These are phyloP conservation scores for Mortierella hygrophila DNA, from an alignment of 192 early-diverging fungal genomes.

Conservation along the genomic window DNA sequence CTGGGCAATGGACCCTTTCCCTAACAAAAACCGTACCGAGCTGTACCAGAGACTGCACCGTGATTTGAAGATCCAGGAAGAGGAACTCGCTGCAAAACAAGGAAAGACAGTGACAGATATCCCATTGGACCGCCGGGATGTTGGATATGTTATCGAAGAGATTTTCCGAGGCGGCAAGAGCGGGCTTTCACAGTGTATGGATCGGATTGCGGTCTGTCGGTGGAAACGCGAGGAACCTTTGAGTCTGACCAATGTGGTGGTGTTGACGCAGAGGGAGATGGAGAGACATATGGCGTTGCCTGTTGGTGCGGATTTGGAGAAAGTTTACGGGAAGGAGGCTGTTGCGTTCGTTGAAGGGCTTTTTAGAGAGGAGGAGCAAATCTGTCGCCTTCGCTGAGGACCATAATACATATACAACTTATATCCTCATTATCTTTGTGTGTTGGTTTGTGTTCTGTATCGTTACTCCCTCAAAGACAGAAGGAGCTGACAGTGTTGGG, in stretches of 20 bases:
- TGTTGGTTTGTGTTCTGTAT: no score
- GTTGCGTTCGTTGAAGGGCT: constrained; percentile 62
- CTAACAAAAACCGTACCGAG: constrained; percentile 80
- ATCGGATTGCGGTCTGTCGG: constrained; percentile 77
- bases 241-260: constrained; percentile 79
- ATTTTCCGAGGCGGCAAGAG: constrained; percentile 88
- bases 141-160: constrained; percentile 91
- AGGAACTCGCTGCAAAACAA: background rate
- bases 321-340: constrained; percentile 67
- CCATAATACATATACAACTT: no score
- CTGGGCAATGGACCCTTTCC: constrained; percentile 78
- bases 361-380: constrained; percentile 62
- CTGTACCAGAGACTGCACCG: constrained; percentile 81
- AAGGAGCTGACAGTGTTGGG: no score
- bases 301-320: constrained; percentile 52
- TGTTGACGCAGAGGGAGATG: constrained; percentile 87
- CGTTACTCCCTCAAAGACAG: no score
- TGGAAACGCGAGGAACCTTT: constrained; percentile 83
- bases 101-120: constrained; percentile 20
- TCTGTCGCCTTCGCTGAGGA: constrained; percentile 5
- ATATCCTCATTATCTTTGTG: no score
- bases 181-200: constrained; percentile 78
- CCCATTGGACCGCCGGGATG: constrained; percentile 76
- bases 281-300: constrained; percentile 68
- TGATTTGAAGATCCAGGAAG: constrained; percentile 70